Evolutionary conservation across 371 early-diverging fungal genomes (phyloP).

Genomic region (Mucor sp.): DNA sequence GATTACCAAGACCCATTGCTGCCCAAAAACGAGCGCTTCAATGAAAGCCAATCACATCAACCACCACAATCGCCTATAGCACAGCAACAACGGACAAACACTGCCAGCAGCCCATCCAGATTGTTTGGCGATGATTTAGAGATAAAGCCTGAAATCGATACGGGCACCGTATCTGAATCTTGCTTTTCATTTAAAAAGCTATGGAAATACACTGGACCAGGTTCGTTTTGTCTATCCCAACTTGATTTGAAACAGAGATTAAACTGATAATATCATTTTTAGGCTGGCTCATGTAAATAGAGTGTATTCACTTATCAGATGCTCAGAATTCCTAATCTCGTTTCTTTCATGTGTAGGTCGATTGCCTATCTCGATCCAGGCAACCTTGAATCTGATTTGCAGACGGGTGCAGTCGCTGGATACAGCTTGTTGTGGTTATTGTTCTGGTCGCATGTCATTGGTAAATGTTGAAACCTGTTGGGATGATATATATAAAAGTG

Average conservation of each 20-base stretch:
- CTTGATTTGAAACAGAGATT: neutral
- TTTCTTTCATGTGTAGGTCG: constrained; percentile 43
- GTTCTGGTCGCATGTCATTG: constrained; percentile 66
- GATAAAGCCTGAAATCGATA: constrained; percentile 46
- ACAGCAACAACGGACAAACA: neutral
- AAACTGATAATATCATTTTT: neutral
- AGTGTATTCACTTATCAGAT: neutral
- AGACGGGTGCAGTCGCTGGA: constrained; percentile 70
- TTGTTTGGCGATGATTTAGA: constrained; percentile 37
- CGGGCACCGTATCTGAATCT: constrained; percentile 33
- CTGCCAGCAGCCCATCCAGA: neutral
- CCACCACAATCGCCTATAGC: neutral
- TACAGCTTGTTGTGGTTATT: constrained; percentile 68
- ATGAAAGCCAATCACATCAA: neutral
- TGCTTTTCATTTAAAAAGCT: constrained; percentile 52
- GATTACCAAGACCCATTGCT: constrained; percentile 11
- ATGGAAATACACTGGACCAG: constrained; percentile 61
- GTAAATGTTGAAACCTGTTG: constrained; percentile 18
- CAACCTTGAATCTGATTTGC: constrained; percentile 73
- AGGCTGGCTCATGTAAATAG: constrained; percentile 49
- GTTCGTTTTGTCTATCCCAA: constrained; percentile 19
- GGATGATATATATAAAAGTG: neutral
- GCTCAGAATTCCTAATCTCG: neutral
- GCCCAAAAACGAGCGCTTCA: constrained; percentile 2
- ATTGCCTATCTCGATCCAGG: constrained; percentile 81